Percentiles rank a stretch among this genome's conserved stretches.
Conservation (phyloP, 2,329 filamentous ascomycete species). For the Ophiostoma sp. region DNA sequence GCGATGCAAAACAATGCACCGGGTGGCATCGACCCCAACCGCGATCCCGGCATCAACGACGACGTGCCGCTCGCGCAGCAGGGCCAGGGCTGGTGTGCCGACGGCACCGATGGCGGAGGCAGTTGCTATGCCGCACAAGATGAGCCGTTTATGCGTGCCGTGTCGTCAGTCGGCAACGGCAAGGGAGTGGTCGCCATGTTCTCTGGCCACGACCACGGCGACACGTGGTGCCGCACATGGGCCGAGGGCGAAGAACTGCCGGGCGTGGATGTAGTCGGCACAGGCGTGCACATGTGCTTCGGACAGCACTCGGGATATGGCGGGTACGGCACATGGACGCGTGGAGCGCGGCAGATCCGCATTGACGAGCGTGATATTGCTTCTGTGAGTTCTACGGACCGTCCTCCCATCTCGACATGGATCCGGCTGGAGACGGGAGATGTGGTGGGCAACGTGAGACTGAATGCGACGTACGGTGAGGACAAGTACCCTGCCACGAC, state of each 20-base stretch:
- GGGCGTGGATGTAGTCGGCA: constrained; percentile 33
- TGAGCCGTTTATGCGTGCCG: constrained; percentile 50
- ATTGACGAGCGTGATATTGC: constrained; percentile 27
- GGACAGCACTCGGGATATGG: constrained; percentile 65
- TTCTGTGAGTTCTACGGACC: not conserved
- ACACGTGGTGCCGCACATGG: constrained; percentile 46
- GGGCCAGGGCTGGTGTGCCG: constrained; percentile 33
- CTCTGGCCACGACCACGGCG: constrained; percentile 55
- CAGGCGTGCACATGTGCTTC: constrained; percentile 38
- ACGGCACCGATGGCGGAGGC: constrained; percentile 27
- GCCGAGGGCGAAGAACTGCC: constrained; percentile 23
- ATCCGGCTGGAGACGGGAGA: constrained; percentile 45
- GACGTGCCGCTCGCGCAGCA: constrained; percentile 32
- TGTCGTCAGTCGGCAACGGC: constrained; percentile 46
- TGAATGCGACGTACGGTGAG: constrained; percentile 49
- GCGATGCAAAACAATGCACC: constrained; percentile 28
- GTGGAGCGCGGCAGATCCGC: constrained; percentile 41
- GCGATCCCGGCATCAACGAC: constrained; percentile 35
- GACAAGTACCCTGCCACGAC: constrained; percentile 41
- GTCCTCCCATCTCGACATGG: constrained; percentile 43
- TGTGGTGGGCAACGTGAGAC: constrained; percentile 40
- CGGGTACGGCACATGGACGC: constrained; percentile 60
- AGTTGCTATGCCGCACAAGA: constrained; percentile 42
- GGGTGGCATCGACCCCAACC: constrained; percentile 27
- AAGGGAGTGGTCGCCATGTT: constrained; percentile 49